phyloP scores from a whole-genome alignment of 768 basidiomycete genomes.

The Coprinopsis sp. region DNA sequence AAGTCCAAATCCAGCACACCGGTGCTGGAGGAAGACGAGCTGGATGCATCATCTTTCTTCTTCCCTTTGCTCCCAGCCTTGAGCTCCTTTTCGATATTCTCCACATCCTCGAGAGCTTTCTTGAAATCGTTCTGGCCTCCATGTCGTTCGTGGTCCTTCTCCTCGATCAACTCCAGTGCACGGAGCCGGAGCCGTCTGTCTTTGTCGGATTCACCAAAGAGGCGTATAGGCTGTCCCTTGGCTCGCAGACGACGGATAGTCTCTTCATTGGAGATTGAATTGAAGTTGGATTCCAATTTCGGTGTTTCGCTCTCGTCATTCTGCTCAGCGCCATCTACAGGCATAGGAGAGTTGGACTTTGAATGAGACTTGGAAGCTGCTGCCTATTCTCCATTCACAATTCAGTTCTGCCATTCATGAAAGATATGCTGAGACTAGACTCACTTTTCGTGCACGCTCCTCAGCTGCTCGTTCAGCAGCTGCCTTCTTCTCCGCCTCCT shows the following conservation, averaged over 20 bases:
- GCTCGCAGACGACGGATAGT: conserved; percentile 81
- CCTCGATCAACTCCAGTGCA: conserved; percentile 93
- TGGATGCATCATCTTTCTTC: conserved; percentile 61
- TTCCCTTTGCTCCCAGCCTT: conserved; percentile 51
- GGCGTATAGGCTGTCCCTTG: conserved; percentile 90
- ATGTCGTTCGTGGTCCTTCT: conserved; percentile 72
- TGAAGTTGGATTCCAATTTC: conserved; percentile 59
- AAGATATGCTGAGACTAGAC: conserved; percentile 14
- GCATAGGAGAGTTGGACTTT: conserved; percentile 20
- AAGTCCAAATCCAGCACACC: conserved; percentile 75
- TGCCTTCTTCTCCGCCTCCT: conserved; percentile 27
- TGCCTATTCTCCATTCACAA: conserved; percentile 42
- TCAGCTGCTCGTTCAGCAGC: conserved; percentile 10
- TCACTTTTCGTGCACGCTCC: conserved; percentile 39
- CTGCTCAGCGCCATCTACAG: too few species aligned
- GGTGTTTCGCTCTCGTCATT: conserved; percentile 37
- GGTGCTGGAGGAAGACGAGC: conserved; percentile 24
- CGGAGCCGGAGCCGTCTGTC: conserved; percentile 85
- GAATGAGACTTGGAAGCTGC: conserved; percentile 39
- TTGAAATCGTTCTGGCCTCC: conserved; percentile 95
- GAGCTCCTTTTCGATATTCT: conserved; percentile 66
- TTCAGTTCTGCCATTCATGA: conserved; percentile 2
- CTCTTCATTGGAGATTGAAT: conserved; percentile 92
- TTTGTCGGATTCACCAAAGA: conserved; percentile 95
- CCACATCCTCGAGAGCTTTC: conserved; percentile 82